phyloP scores from a whole-genome alignment of 805 yeast genomes.

The Pichia cabralensis region DNA sequence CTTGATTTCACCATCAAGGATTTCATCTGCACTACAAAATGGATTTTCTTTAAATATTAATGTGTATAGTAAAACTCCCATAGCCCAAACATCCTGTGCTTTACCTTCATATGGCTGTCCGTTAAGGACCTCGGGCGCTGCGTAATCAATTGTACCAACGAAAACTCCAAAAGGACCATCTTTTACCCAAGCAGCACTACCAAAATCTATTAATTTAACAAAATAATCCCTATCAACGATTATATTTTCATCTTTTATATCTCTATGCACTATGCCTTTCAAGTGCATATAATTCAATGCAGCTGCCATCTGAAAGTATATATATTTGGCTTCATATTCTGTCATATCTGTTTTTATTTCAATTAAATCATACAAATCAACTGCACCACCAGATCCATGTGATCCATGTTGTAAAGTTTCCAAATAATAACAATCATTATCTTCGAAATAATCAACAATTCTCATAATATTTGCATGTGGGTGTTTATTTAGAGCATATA shows the following conservation, averaged over 20 bases:
- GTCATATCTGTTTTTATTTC: constrained; percentile 77
- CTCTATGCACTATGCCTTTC: constrained; percentile 86
- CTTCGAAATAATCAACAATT: constrained; percentile 87
- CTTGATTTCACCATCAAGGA: constrained; percentile 78
- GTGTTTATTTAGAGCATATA: constrained; percentile 65
- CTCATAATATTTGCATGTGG: constrained; percentile 86
- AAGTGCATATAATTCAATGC: constrained; percentile 76
- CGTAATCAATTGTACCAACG: constrained; percentile 95
- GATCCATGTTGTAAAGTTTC: constrained; percentile 85
- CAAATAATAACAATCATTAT: constrained; percentile 76
- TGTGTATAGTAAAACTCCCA: constrained; percentile 85
- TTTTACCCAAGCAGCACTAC: constrained; percentile 82
- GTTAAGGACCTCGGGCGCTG: constrained; percentile 89
- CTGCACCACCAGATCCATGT: constrained; percentile 70
- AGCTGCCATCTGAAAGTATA: constrained; percentile 69
- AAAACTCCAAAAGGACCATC: constrained; percentile 96
- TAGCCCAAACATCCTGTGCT: constrained; percentile 96
- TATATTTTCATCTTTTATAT: constrained; percentile 89
- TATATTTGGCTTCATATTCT: constrained; percentile 67
- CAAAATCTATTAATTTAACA: constrained; percentile 86
- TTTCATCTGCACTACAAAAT: constrained; percentile 90
- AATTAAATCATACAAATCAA: constrained; percentile 86
- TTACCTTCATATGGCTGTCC: constrained; percentile 87
- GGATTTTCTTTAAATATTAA: constrained; percentile 91
- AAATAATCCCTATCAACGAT: constrained; percentile 76